Base-by-base conservation (phyloP, 441 rosid genomes). In the Pelargonium citronellum region DNA sequence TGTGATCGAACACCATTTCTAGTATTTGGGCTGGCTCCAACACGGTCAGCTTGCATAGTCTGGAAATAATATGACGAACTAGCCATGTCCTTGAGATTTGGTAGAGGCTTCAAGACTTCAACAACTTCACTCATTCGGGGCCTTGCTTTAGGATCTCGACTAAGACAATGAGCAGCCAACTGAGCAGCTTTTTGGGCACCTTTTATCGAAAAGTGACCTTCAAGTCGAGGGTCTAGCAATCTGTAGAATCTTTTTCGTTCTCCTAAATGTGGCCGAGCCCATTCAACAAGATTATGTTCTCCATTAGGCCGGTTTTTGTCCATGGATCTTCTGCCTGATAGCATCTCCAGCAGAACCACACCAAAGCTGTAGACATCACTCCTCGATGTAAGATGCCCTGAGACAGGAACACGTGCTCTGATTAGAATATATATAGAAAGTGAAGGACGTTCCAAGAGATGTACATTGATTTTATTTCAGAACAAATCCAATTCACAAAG, bases 341-440 rank as follows among this genome's bases (percentile, higher is more conserved):
- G 75, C 84, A 87, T 84, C 72, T 87, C 92, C 62, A 87, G 92
- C 71, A 87, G 74, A 30, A 87, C 92, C 63, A 87, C 92, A 69
- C 92, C 92, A 41, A 86, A 87, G 77, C 90, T 86, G 79, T 87
- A 87, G 58, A 87, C 90, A 78, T 87, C 92, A 70, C 90, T 87
- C 84, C 83, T 87, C 12, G 90, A 84, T 27, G 92, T 83, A 72
- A 87, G 73, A 71, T 87, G 92, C 60, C 92, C 88, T 87, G 67
- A 19, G 5, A 58, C 37, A 64, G 60, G 66, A 68, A 64, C 16
- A 63, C 8, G 74, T 41, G 46, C 44, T 46, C 44, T 16, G 72
- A 24, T 34, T 34, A 34, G 39, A 34, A 34, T 74, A 73, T 44
- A 73, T 44, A 13, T 34, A 34, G 5, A 34, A 34, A 0, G 39